phyloP scores from a whole-genome alignment of 2,329 filamentous ascomycete genomes.

The Aureobasidium pullulans region DNA sequence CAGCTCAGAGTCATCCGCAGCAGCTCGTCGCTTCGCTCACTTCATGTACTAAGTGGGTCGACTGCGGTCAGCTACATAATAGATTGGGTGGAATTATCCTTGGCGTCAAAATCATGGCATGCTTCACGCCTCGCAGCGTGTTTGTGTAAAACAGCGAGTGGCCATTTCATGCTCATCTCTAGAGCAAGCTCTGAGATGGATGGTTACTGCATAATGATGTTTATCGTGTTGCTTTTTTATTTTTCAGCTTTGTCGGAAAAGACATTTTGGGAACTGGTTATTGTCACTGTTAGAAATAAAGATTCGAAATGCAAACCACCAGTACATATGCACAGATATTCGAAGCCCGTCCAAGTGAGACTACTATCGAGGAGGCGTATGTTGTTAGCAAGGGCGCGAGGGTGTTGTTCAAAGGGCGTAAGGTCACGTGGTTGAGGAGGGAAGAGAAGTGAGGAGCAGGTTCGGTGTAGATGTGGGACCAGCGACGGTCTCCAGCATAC shows the following conservation, averaged over 20 bases:
- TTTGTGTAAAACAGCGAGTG: neutral
- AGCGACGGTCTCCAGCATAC: conserved; percentile 4
- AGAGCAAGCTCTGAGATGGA: neutral
- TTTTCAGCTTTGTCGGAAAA: neutral
- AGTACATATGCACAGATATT: neutral
- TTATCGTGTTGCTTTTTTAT: conserved; percentile 1
- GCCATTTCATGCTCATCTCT: neutral
- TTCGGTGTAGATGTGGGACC: conserved; percentile 6
- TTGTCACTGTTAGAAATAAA: conserved; percentile 6
- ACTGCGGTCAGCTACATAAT: neutral
- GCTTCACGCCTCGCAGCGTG: neutral
- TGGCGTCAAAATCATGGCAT: neutral
- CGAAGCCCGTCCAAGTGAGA: neutral
- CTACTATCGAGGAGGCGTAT: too few relatives aligned
- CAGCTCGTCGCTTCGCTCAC: conserved; percentile 11
- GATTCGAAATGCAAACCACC: conserved; percentile 4
- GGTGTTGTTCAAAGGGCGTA: neutral
- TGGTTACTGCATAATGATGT: conserved; percentile 5
- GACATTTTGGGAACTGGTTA: conserved; percentile 4
- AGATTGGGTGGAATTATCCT: neutral
- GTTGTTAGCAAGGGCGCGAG: neutral
- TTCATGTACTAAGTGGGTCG: neutral
- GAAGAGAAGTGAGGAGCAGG: neutral
- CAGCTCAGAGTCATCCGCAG: neutral
- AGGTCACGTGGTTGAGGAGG: neutral